Evolutionary conservation across 345 rosid species (phyloP), one percentile per base, ranked within the genome.

Genomic region (Melastoma malabathricum): DNA sequence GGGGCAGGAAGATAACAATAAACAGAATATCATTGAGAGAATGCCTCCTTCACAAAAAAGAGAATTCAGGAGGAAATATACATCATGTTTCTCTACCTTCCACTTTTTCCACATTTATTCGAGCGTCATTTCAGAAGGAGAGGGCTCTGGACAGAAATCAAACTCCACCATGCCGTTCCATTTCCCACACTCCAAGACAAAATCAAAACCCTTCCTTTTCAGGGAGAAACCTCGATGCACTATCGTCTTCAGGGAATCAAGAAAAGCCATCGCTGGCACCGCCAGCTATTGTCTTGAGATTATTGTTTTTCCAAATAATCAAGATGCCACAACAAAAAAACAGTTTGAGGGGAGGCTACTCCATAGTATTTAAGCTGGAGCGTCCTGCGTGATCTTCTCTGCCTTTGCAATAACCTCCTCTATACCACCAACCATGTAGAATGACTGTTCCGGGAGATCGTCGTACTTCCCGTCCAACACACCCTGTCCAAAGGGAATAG

Each of bases 341-440:
- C 44, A 17, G 6, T 22, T 31, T 4, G 25, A 22, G 19, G 22
- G 31, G 50, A 23, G 16, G 18, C 10, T 39, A 52, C 47, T 43
- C 18, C 4, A 55, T 7, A 12, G 41, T 34, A 9, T 34, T 64
- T 75, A 75, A 25, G 81, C 71, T 25, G 81, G 70, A 13, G 72
- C 54, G 51, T 89, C 95, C 79, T 63, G 80, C 49, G 95, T 70
- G 54, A 89, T 89, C 82, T 82, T 79, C 29, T 79, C 90, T 1
- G 85, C 95, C 75, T 85, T 85, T 18, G 95, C 87, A 54, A 85
- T 68, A 17, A 85, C 95, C 50, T 85, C 95, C 1, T 85, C 90
- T 14, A 85, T 82, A 50, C 94, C 94, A 46, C 89, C 94, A 53
- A 84, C 84, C 94, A 84, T 81, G 66, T 84, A 84, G 60, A 84